Percentiles rank a stretch among this genome's conserved stretches.
Conservation (phyloP, 306 rosid genomes). For the Urtica urens region DNA sequence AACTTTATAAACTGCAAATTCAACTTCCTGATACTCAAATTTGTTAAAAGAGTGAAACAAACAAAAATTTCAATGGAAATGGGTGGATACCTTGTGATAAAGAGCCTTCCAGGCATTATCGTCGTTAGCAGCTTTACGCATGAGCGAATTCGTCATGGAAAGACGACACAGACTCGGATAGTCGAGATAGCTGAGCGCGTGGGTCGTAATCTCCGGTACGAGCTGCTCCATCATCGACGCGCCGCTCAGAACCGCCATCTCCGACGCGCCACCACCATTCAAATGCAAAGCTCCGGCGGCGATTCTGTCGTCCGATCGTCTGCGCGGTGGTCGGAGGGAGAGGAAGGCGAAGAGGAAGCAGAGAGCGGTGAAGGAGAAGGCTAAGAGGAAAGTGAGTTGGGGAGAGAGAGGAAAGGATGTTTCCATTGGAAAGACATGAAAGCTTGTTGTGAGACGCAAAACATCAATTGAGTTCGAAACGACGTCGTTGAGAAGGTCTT, state of each 20-base stretch:
- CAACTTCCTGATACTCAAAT: neutral
- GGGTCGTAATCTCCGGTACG: slow-evolving; percentile 97
- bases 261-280: slow-evolving; percentile 52
- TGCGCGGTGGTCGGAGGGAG: slow-evolving; percentile 31
- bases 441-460: slow-evolving; percentile 46
- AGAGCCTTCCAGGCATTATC: slow-evolving; percentile 98
- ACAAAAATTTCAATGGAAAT: neutral
- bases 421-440: slow-evolving; percentile 95
- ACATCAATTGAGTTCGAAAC: slow-evolving; percentile 14
- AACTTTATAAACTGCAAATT: neutral
- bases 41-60: neutral
- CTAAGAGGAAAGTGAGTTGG: slow-evolving; percentile 36
- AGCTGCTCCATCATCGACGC: slow-evolving; percentile 99
- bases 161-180: slow-evolving; percentile 85
- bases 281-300: slow-evolving; percentile 29
- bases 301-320: slow-evolving; percentile 22
- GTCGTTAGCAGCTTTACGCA: slow-evolving; percentile 95
- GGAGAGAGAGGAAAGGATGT: slow-evolving; percentile 34
- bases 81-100: slow-evolving; percentile 65
- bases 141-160: slow-evolving; percentile 88
- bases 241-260: slow-evolving; percentile 55
- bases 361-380: slow-evolving; percentile 45
- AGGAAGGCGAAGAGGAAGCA: slow-evolving; percentile 40
- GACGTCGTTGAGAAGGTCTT: neutral
- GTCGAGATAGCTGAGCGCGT: slow-evolving; percentile 96